Evolutionary conservation across 331 rosid genomes (phyloP).

Genomic region (Acacia concinna): DNA sequence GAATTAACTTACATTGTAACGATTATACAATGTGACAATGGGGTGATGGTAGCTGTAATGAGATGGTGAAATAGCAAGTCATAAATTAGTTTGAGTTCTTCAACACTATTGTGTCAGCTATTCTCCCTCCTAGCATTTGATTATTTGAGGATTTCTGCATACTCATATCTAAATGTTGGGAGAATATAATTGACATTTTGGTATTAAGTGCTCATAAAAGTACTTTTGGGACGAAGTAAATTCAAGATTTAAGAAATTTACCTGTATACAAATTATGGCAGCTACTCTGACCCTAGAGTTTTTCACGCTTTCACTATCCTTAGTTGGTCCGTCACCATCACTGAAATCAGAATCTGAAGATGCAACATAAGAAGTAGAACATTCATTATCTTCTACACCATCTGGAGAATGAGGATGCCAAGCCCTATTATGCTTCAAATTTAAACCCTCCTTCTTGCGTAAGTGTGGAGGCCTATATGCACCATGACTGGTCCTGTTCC

Average conservation of each 20-base stretch:
- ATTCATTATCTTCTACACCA: slow-evolving; percentile 50
- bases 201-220: neutral
- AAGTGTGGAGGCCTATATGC: slow-evolving; percentile 93
- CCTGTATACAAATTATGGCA: slow-evolving; percentile 85
- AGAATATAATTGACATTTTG: slow-evolving; percentile 20
- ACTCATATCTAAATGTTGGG: slow-evolving; percentile 20
- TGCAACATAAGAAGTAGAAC: slow-evolving; percentile 50
- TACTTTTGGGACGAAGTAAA: slow-evolving; percentile 3
- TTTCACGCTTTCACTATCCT: slow-evolving; percentile 47
- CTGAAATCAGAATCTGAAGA: slow-evolving; percentile 93
- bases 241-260: slow-evolving; percentile 33
- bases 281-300: slow-evolving; percentile 80
- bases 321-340: slow-evolving; percentile 76
- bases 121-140: slow-evolving; percentile 15
- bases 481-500: slow-evolving; percentile 41
- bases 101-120: neutral
- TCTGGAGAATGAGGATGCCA: slow-evolving; percentile 44
- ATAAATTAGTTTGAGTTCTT: neutral
- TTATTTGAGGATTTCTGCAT: neutral
- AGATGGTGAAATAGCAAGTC: neutral
- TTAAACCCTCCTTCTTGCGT: slow-evolving; percentile 61
- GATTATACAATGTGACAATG: neutral
- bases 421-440: slow-evolving; percentile 46
- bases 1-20: neutral
- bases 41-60: neutral